A percentile compares a stretch with the other conserved stretches of the same genome.
Evolutionary conservation across 2,329 filamentous ascomycete genomes (phyloP).

Genomic region (Atkinsonella hypoxylon): DNA sequence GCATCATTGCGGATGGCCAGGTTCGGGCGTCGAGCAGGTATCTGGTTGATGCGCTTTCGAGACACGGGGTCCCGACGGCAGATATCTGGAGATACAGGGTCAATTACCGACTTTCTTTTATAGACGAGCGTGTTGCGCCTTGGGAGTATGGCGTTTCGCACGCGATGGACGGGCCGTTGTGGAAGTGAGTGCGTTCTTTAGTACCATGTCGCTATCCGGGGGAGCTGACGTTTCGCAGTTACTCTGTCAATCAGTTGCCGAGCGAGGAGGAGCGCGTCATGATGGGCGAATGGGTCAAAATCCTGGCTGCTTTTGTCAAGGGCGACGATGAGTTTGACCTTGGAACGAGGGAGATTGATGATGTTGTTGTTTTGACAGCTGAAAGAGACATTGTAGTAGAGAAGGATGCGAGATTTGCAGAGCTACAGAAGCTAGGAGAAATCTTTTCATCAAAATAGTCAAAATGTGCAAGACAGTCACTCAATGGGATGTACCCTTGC

Average conservation of each 20-base stretch:
- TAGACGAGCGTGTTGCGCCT: constrained; percentile 25
- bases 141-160: constrained; percentile 22
- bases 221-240: constrained; percentile 12
- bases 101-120: constrained; percentile 29
- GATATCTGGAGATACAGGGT: constrained; percentile 31
- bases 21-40: constrained; percentile 25
- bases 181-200: constrained; percentile 22
- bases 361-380: constrained; percentile 23
- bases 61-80: constrained; percentile 19
- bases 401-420: constrained; percentile 22
- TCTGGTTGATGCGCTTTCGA: constrained; percentile 18
- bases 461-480: not conserved
- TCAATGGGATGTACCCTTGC: not conserved
- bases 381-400: constrained; percentile 21
- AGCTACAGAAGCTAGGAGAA: constrained; percentile 17
- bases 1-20: constrained; percentile 28
- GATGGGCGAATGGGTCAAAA: constrained; percentile 26
- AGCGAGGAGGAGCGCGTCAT: constrained; percentile 19
- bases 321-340: constrained; percentile 17
- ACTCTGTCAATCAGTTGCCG: constrained; percentile 26
- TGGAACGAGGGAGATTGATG: constrained; percentile 21
- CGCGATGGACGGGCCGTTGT: constrained; percentile 30
- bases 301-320: constrained; percentile 26
- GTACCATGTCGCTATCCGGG: too few relatives aligned
- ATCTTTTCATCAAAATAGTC: constrained; percentile 10